Evolutionary conservation across 352 stramenopile genomes (phyloP), one percentile per base, ranked within the genome.

Genomic region (Pythium guiyangense): DNA sequence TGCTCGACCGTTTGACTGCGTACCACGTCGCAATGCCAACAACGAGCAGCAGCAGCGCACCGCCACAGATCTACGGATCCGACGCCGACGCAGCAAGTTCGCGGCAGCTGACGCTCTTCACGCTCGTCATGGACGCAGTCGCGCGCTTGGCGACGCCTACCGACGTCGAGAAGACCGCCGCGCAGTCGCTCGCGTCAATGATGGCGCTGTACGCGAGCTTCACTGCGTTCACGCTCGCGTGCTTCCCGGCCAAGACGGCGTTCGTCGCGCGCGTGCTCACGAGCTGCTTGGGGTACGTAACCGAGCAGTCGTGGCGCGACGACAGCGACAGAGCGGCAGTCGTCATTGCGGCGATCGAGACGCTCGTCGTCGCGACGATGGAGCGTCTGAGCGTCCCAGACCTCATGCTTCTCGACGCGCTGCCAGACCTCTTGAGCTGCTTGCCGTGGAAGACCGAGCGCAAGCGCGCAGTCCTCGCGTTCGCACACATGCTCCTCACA

Each of bases 1-100:
- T 99, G 39, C 90, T 99, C 66, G 77, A 98, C 63, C 88, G 97
- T 1, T 71, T 99, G 44, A 84, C 91, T 14, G 94, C 94, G 67
- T 98, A 98, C 64, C 69, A 76, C 53, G 64, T 84, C 29, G 69
- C 71, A 20, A 70, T 71, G 52, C 50, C 4, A 46, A 55, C 22
- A 61, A 62, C 14, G 70, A 66, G 49, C 34, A 70, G 48, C 42
- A 69, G 34, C 27, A 74, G 50, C 50, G 50, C 27, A 67, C 35
- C 15, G 34, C 50, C 5, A 26, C 15, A 39, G 22, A 48, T 42
- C n/a, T 53, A 47, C 42, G 43, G 46, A 9, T 25, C 52, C 11
- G 52, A 63, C n/a, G 22, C 18, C 0, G 60, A 63, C 20, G 47
- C 60, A 20, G 43, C 59, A 15, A 46, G 31, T 27, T 59, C 49